A percentile compares a stretch with the other conserved stretches of the same genome.
phyloP scores from a whole-genome alignment of 1,139 yeast species.

The Hemisphaericaspora subhashii region DNA sequence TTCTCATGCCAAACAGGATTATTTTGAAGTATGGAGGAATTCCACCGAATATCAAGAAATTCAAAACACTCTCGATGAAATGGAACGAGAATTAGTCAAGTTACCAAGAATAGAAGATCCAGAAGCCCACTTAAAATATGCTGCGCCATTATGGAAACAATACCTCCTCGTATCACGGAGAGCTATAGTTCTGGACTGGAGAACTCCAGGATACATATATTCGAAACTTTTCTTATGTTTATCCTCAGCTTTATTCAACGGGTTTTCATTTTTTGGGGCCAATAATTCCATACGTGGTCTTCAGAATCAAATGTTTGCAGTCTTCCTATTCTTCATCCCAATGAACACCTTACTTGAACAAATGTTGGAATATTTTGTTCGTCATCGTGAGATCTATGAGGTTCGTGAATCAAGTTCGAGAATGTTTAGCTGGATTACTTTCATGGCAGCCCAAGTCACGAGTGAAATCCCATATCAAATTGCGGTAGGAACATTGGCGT shows the following conservation, averaged over 20 bases:
- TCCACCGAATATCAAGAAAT: conserved; percentile 25
- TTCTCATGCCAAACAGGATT: conserved; percentile 32
- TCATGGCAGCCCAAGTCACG: conserved; percentile 60
- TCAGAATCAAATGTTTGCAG: conserved; percentile 50
- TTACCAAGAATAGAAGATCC: conserved; percentile 25
- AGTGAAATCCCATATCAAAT: conserved; percentile 79
- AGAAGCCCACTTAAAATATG: conserved; percentile 24
- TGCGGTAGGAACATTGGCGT: conserved; percentile 62
- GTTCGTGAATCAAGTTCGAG: conserved; percentile 36
- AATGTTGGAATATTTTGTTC: conserved; percentile 32
- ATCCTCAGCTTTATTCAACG: conserved; percentile 45
- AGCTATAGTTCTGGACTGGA: conserved; percentile 41
- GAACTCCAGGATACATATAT: conserved; percentile 42
- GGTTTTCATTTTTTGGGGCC: conserved; percentile 44
- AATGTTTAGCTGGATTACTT: conserved; percentile 30
- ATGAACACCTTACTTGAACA: conserved; percentile 58
- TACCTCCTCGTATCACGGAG: conserved; percentile 26
- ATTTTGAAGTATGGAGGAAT: conserved; percentile 32
- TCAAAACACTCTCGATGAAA: conserved; percentile 23
- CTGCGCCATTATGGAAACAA: conserved; percentile 28
- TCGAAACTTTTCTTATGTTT: conserved; percentile 39
- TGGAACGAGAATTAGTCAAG: conserved; percentile 32
- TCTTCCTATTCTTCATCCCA: conserved; percentile 53
- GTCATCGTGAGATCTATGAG: conserved; percentile 37
- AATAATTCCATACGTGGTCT: conserved; percentile 39